phyloP scores from a whole-genome alignment of 345 rosid genomes.

The Clausena lansium region DNA sequence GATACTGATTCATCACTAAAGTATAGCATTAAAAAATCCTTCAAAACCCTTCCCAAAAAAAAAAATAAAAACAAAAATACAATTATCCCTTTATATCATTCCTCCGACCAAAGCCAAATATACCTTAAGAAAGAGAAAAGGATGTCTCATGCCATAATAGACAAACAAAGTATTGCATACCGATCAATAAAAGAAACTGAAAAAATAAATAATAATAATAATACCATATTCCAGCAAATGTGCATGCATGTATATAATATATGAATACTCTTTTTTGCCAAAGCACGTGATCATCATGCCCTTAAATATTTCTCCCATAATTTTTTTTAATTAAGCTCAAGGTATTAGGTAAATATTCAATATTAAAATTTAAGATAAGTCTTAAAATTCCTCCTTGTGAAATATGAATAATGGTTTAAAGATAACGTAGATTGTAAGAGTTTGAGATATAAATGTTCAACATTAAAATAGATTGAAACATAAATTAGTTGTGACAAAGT shows the following conservation, averaged over 20 bases:
- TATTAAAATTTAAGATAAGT: no score
- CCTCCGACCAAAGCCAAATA: slow-evolving; percentile 5
- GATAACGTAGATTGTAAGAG: neutral
- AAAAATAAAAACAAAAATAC: neutral
- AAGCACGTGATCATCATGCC: slow-evolving; percentile 19
- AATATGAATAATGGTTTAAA: neutral
- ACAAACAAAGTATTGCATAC: slow-evolving; percentile 19
- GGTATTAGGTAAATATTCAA: no score
- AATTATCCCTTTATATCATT: neutral
- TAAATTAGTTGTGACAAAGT: neutral
- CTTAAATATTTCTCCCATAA: neutral
- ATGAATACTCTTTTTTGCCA: neutral
- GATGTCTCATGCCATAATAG: slow-evolving; percentile 16
- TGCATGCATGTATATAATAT: neutral
- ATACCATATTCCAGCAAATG: neutral
- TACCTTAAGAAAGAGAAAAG: neutral
- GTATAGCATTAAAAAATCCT: neutral
- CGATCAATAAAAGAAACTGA: neutral
- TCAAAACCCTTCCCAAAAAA: neutral
- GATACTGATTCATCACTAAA: neutral
- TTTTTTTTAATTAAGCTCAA: neutral
- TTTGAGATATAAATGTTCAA: neutral
- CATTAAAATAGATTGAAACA: neutral
- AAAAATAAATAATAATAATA: neutral
- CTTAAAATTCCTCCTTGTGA: neutral